Evolutionary conservation across 2,329 filamentous ascomycete species (phyloP).

Genomic region (Aphanoascus verrucosus): DNA sequence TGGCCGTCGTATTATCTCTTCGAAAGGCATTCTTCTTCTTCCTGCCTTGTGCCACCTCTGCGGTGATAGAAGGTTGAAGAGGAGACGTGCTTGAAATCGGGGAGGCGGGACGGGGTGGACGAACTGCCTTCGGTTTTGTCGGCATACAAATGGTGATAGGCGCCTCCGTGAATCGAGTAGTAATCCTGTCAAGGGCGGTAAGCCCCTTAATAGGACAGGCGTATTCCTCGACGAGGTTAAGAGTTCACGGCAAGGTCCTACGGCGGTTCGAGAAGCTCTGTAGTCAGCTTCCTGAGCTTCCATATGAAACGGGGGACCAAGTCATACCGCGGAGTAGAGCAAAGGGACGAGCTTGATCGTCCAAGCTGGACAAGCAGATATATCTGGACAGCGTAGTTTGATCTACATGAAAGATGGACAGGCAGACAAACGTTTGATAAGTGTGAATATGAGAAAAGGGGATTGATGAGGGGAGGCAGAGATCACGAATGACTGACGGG

Average conservation of each 20-base stretch:
- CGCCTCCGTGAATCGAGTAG: constrained; percentile 21
- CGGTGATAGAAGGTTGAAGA: constrained; percentile 15
- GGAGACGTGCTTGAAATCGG: constrained; percentile 24
- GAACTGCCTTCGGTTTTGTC: constrained; percentile 32
- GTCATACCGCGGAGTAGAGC: not conserved
- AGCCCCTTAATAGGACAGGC: not conserved
- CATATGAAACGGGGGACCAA: not conserved
- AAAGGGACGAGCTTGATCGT: not conserved
- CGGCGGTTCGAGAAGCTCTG: not conserved
- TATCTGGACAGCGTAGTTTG: not conserved
- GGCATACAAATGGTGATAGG: constrained; percentile 30
- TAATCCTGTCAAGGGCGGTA: constrained; percentile 19
- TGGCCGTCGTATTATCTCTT: constrained; percentile 28
- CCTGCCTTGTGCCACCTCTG: constrained; percentile 20
- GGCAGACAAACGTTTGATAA: not conserved
- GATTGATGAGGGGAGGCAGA: not conserved
- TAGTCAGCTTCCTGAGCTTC: not conserved
- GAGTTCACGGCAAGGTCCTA: not conserved
- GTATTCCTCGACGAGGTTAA: not conserved
- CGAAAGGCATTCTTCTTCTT: constrained; percentile 30
- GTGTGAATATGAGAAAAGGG: not conserved
- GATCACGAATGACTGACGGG: not conserved
- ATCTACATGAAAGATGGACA: not conserved
- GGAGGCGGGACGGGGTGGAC: constrained; percentile 28
- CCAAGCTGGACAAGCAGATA: not conserved